A percentile compares a stretch with the other conserved stretches of the same genome.
phyloP scores from a whole-genome alignment of 2,329 filamentous ascomycete species.

The Cercospora janseana region DNA sequence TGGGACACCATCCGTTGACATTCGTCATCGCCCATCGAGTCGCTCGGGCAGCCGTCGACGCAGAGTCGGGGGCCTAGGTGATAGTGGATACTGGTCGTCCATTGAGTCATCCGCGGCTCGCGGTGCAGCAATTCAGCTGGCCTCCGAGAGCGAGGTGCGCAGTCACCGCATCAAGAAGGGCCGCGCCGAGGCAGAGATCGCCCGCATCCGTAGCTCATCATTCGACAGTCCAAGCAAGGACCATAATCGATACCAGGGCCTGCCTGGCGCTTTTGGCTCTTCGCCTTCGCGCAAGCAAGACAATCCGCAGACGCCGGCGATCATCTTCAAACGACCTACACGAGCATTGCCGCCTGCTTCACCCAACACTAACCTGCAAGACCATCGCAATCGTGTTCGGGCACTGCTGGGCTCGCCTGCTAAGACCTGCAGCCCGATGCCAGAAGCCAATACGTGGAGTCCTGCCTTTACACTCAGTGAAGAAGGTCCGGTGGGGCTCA shows the following conservation, averaged over 20 bases:
- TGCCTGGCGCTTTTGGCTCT: conserved; percentile 35
- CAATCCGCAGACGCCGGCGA: conserved; percentile 72
- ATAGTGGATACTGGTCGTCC: conserved; percentile 96
- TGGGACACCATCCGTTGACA: conserved; percentile 73
- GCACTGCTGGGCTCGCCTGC: conserved; percentile 78
- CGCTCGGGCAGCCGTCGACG: conserved; percentile 66
- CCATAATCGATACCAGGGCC: conserved; percentile 51
- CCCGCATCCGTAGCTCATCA: conserved; percentile 84
- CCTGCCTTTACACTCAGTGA: conserved; percentile 67
- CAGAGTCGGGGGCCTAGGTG: conserved; percentile 76
- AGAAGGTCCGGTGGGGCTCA: conserved; percentile 55
- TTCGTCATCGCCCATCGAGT: conserved; percentile 62
- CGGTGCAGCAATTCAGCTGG: conserved; percentile 60
- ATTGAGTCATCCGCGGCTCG: conserved; percentile 86
- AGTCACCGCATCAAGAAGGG: conserved; percentile 71
- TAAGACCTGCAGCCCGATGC: conserved; percentile 53
- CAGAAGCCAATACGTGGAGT: conserved; percentile 60
- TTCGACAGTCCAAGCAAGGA: conserved; percentile 83
- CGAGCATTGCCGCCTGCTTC: conserved; percentile 75
- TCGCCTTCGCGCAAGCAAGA: conserved; percentile 43
- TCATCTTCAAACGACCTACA: conserved; percentile 71
- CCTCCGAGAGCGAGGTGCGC: conserved; percentile 71
- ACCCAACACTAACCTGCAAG: conserved; percentile 85
- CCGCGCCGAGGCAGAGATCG: conserved; percentile 93
- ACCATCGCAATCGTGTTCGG: conserved; percentile 80